Evolutionary conservation across 2,329 filamentous ascomycete genomes (phyloP).

Genomic region (Lomentospora prolificans): DNA sequence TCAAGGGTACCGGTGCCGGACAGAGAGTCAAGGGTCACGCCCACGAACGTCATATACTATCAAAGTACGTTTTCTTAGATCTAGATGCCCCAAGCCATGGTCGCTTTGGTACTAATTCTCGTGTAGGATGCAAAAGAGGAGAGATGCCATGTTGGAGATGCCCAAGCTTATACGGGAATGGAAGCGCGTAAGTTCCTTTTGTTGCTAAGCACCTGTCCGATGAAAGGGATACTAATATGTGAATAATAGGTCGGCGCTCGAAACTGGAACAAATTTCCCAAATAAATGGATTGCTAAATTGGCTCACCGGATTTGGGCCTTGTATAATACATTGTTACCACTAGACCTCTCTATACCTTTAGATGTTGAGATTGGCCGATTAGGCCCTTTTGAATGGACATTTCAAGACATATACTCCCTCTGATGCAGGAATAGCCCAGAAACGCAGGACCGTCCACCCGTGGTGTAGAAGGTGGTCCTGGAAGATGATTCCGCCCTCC

Average conservation of each 20-base stretch:
- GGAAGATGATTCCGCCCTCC: no score
- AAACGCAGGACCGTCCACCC: no score
- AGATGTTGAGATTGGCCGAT: constrained; percentile 6
- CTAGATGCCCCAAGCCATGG: neutral
- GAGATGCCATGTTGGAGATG: constrained; percentile 91
- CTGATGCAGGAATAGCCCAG: no score
- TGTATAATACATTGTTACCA: constrained; percentile 5
- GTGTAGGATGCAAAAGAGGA: constrained; percentile 70
- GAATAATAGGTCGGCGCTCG: constrained; percentile 41
- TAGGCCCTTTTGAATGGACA: neutral
- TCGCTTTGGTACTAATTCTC: constrained; percentile 4
- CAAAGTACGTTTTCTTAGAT: constrained; percentile 44
- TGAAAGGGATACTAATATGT: constrained; percentile 12
- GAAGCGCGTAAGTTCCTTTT: constrained; percentile 63
- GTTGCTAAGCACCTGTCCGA: neutral
- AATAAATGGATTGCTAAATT: constrained; percentile 24
- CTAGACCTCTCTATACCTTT: constrained; percentile 3
- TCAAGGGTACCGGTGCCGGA: constrained; percentile 88
- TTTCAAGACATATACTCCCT: no score
- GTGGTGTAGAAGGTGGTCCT: no score
- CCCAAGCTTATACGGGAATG: constrained; percentile 82
- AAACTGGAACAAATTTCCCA: constrained; percentile 49
- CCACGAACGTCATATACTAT: constrained; percentile 79
- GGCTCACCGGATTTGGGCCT: neutral
- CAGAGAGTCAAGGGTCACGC: constrained; percentile 91